Conservation (phyloP, 2,329 filamentous ascomycete species). For the Colletotrichum plurivorum region DNA sequence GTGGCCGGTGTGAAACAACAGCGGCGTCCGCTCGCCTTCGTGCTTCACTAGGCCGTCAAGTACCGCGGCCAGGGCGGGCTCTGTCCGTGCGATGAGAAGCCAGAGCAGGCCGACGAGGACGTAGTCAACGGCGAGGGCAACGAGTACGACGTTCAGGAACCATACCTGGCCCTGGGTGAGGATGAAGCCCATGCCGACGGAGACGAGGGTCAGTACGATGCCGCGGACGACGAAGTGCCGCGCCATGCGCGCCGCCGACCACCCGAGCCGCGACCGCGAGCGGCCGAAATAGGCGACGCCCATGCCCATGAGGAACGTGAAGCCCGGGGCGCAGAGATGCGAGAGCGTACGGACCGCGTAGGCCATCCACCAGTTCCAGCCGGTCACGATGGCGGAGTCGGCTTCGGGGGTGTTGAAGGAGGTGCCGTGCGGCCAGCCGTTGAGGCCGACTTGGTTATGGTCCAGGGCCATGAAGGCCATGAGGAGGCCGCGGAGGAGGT, state of each 20-base stretch:
- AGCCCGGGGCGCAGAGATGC: conserved; percentile 61
- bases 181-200: conserved; percentile 49
- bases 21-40: conserved; percentile 46
- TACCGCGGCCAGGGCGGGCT: conserved; percentile 48
- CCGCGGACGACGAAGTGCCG: conserved; percentile 57
- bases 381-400: conserved; percentile 51
- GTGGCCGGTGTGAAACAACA: conserved; percentile 43
- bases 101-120: conserved; percentile 59
- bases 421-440: conserved; percentile 58
- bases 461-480: conserved; percentile 62
- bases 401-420: conserved; percentile 49
- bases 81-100: conserved; percentile 53
- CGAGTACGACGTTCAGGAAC: conserved; percentile 60
- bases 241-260: conserved; percentile 52
- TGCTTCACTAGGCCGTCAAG: conserved; percentile 43
- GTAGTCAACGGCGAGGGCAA: conserved; percentile 61
- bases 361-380: conserved; percentile 55
- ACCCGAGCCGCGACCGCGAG: conserved; percentile 57
- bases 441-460: conserved; percentile 56
- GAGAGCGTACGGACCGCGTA: conserved; percentile 58
- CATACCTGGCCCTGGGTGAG: conserved; percentile 53
- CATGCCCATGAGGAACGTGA: conserved; percentile 61
- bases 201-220: conserved; percentile 52
- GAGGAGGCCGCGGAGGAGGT: conserved; percentile 60
- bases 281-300: conserved; percentile 60